A percentile compares a stretch with the other conserved stretches of the same genome.
phyloP scores from a whole-genome alignment of 2,329 filamentous ascomycete species.

The Ceratocystiopsis sp. region DNA sequence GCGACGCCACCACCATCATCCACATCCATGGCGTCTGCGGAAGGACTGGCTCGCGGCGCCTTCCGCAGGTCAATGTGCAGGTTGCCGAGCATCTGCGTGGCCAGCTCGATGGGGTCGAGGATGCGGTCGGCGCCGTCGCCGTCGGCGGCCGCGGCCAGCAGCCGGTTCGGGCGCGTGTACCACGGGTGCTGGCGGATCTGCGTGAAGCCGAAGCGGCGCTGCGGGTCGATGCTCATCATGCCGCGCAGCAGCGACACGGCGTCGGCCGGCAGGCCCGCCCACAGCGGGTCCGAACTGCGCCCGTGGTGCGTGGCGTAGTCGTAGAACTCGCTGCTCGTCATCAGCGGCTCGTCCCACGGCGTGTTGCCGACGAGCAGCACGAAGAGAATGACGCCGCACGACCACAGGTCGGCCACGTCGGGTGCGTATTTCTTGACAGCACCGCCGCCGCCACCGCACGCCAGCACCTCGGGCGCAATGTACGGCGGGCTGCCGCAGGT shows the following conservation, averaged over 20 bases:
- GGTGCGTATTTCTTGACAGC: constrained; percentile 51
- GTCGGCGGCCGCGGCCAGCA: constrained; percentile 43
- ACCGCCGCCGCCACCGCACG: constrained; percentile 17
- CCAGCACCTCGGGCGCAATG: constrained; percentile 81
- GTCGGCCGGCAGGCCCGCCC: constrained; percentile 58
- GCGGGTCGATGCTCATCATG: constrained; percentile 73
- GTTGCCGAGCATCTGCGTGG: constrained; percentile 88
- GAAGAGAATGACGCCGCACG: constrained; percentile 93
- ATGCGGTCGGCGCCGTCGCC: constrained; percentile 36
- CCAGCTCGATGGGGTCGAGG: constrained; percentile 63
- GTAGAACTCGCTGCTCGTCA: constrained; percentile 68
- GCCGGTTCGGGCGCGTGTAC: constrained; percentile 72
- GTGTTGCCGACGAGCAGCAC: constrained; percentile 92
- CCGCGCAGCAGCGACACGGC: constrained; percentile 72
- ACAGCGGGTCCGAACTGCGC: constrained; percentile 71
- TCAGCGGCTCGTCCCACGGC: constrained; percentile 87
- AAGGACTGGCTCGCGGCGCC: constrained; percentile 19
- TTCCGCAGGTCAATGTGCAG: constrained; percentile 64
- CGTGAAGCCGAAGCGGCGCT: constrained; percentile 65
- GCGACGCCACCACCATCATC: no score
- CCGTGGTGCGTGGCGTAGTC: constrained; percentile 71
- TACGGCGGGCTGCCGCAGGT: constrained; percentile 95
- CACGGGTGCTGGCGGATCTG: constrained; percentile 84
- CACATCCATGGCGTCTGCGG: constrained; percentile 49
- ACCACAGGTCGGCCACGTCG: constrained; percentile 87